A percentile compares a stretch with the other conserved stretches of the same genome.
Conservation (phyloP, 1,284 basidiomycete genomes). For the Austroboletus rostrupii region DNA sequence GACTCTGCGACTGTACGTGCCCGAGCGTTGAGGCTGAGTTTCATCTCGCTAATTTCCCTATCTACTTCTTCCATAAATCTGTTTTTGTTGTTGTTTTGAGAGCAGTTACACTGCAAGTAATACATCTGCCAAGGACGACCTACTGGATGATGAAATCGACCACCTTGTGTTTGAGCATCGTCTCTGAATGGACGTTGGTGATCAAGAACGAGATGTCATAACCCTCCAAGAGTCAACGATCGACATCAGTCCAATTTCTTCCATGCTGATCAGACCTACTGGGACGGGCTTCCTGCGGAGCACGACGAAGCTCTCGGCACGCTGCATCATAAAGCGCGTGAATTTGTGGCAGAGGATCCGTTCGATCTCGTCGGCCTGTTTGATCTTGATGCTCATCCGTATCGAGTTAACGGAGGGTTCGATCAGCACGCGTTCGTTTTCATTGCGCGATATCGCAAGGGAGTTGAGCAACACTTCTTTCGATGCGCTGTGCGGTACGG, state of each 20-base stretch:
- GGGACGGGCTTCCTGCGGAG: conserved; percentile 90
- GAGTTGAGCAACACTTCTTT: conserved; percentile 94
- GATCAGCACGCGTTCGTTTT: conserved; percentile 94
- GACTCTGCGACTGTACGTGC: conserved; percentile 97
- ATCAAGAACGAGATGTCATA: conserved; percentile 99
- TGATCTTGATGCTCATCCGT: conserved; percentile 94
- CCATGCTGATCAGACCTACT: conserved; percentile 43
- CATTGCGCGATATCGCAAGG: conserved; percentile 91
- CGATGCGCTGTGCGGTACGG: conserved; percentile 59
- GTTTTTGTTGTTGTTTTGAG: neutral
- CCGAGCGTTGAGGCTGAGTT: conserved; percentile 88
- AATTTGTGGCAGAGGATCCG: conserved; percentile 97
- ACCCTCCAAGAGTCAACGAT: conserved; percentile 49
- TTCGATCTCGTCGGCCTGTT: conserved; percentile 99
- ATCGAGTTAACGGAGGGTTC: conserved; percentile 97
- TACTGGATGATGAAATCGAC: conserved; percentile 99
- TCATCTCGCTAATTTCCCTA: conserved; percentile 89
- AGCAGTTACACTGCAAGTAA: neutral
- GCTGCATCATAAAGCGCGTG: conserved; percentile 98
- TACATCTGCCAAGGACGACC: conserved; percentile 15
- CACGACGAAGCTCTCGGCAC: conserved; percentile 96
- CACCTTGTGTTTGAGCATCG: conserved; percentile 98
- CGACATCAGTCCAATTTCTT: neutral
- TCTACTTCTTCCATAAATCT: conserved; percentile 99
- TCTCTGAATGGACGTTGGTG: conserved; percentile 94